phyloP scores from a whole-genome alignment of 2,329 filamentous ascomycete genomes.

The Trichoderma hamatum region DNA sequence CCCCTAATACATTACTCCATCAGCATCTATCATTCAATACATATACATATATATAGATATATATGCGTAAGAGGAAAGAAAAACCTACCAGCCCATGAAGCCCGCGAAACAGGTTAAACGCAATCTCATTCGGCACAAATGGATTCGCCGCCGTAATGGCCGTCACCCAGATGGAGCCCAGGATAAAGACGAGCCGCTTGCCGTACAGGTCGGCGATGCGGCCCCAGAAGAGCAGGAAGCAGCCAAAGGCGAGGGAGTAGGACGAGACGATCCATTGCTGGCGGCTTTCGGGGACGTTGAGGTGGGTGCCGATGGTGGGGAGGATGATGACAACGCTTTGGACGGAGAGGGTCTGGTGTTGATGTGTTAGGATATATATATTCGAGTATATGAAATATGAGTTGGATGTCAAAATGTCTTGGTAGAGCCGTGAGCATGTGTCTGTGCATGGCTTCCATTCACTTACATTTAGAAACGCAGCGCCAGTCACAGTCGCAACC shows the following conservation, averaged over 20 bases:
- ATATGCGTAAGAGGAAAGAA: neutral
- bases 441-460: too few species aligned
- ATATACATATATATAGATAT: too few species aligned
- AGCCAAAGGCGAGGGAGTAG: constrained; percentile 67
- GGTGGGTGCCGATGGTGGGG: constrained; percentile 60
- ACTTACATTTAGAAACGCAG: constrained; percentile 58
- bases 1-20: constrained; percentile 44
- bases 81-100: constrained; percentile 61
- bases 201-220: constrained; percentile 69
- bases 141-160: constrained; percentile 62
- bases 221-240: constrained; percentile 69
- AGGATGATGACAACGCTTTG: constrained; percentile 65
- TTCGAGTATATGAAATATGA: neutral
- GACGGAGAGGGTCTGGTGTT: constrained; percentile 54
- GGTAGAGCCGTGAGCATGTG: too few species aligned
- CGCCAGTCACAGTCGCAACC: constrained; percentile 57
- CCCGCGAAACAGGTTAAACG: constrained; percentile 67
- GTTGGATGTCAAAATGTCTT: too few species aligned
- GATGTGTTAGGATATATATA: neutral
- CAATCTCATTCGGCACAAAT: constrained; percentile 67
- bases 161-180: constrained; percentile 65
- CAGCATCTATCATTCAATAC: neutral
- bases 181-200: constrained; percentile 66
- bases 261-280: constrained; percentile 70
- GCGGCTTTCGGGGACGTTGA: constrained; percentile 59